Evolutionary conservation across 768 basidiomycete species (phyloP), one percentile per base, ranked within the genome.

Genomic region (Mycena alexandri): DNA sequence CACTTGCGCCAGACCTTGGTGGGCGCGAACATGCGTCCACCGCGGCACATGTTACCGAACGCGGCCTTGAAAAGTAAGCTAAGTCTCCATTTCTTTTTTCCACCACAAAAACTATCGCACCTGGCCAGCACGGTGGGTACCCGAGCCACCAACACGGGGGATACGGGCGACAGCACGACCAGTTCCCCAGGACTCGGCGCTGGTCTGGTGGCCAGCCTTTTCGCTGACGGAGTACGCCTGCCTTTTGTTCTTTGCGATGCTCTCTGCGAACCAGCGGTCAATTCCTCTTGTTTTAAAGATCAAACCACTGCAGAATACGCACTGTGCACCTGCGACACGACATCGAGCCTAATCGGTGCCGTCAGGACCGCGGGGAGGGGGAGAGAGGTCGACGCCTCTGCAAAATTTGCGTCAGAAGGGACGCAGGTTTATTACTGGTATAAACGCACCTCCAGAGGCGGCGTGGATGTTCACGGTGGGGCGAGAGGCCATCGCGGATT

Each of bases 31-130:
- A 99, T 99, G 79, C 98, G 95, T 86, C 98, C 98, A 78, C 98
- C 97, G 82, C 98, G 94, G 88, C 97, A 99, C 98, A 99, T 99
- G 93, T 99, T 99, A 78, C 98, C 98, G 85, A 99, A 99, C 36
- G 98, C 98, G 80, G 95, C 98, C 92, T 97, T 62, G 22, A 51
- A 53, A n/a, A 44, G 33, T 5, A 34, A n/a, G n/a, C 44, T 42
- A 22, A 21, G 38, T 38, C 14, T 38, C 6, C 3, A 29, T 29
- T 38, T 11, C n/a, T n/a, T 38, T 38, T 14, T 38, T 9, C 5
- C 2, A 38, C 38, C 4, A 2, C 58, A 42, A 16, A n/a, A 41
- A 25, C 11, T 17, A 22, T 76, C 86, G 68, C 71, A 93, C 93
- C 89, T 96, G 97, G 68, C 98, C 98, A 63, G 98, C 96, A 73